Conservation (phyloP, 768 basidiomycete genomes). For the Termitomyces bulborhizus region DNA sequence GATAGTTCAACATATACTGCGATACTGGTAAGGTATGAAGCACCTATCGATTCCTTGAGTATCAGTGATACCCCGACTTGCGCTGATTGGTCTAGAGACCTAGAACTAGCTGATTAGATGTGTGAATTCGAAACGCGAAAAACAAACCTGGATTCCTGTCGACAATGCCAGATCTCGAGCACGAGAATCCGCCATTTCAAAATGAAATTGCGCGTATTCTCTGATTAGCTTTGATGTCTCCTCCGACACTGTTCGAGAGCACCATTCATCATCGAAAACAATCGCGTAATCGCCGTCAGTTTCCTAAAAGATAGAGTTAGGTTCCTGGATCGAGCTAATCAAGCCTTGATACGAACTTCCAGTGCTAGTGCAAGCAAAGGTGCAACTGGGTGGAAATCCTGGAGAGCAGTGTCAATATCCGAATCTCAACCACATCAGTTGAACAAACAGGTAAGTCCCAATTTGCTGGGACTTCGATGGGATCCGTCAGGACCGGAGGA, state of each 20-base stretch:
- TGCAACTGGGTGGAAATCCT: conserved; percentile 12
- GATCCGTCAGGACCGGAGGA: not conserved
- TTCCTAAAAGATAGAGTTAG: not conserved
- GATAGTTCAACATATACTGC: no score
- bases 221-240: not conserved
- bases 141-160: no score
- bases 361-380: conserved; percentile 9
- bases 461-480: not conserved
- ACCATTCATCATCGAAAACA: conserved; percentile 5
- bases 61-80: no score
- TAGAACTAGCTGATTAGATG: no score
- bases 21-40: no score
- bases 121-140: no score
- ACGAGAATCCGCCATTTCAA: not conserved
- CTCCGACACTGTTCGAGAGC: not conserved
- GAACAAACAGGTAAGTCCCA: not conserved
- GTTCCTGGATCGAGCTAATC: no score
- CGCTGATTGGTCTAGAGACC: no score
- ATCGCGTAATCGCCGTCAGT: not conserved
- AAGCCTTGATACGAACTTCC: conserved; percentile 2
- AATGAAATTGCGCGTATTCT: not conserved
- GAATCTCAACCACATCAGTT: not conserved
- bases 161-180: no score
- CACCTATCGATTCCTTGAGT: no score
- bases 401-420: not conserved